Base-by-base conservation (phyloP, 495 filamentous ascomycete species). In the Margaritispora aquatica region DNA sequence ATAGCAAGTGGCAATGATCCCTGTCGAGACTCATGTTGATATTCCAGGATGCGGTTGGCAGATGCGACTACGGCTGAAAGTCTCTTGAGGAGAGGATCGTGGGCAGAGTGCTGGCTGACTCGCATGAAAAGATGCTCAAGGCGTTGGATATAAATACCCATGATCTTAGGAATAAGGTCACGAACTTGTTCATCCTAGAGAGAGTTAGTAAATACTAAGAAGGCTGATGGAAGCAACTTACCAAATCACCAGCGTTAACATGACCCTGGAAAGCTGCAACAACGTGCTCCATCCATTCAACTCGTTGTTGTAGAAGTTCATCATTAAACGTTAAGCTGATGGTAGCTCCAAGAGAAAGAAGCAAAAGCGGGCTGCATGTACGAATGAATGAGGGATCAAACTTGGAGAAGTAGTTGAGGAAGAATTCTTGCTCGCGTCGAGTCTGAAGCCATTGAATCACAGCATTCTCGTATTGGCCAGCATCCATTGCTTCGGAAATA, bases 391-490 rank as follows among this genome's bases (percentile, higher is more conserved):
- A 69, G 0, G 91, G 90, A 63, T 87, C 82, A 64, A 88, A 80
- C 61, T 83, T 85, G 51, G 84, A 81, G 63, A 97, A 88, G 57
- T 92, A 84, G 46, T 84, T 79, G 64, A 93, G 85, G 68, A 96
- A 98, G 27, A 98, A 74, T 20, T 79, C 79, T 63, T 92, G 82
- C 57, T 85, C 82, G 57, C 76, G 74, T 13, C 74, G 73, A 21
- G 88, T 89, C 78, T 96, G 93, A 26, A 97, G 81, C 93, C 93
- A 98, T 77, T 89, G 73, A 31, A 77, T 66, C 55, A 77, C 72
- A 2, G 68, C 92, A 31, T 88, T 85, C 65, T 96, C 91, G 62
- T 80, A 88, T 51, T 82, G 78, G 26, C 83, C 84, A 17, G 79
- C 73, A 8, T 77, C 73, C 74, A 96, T 84, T 59, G 89, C 68